Percentiles rank a stretch among this genome's conserved stretches.
Conservation (phyloP, 1,284 basidiomycete genomes). For the Leccinum pallidistipes region DNA sequence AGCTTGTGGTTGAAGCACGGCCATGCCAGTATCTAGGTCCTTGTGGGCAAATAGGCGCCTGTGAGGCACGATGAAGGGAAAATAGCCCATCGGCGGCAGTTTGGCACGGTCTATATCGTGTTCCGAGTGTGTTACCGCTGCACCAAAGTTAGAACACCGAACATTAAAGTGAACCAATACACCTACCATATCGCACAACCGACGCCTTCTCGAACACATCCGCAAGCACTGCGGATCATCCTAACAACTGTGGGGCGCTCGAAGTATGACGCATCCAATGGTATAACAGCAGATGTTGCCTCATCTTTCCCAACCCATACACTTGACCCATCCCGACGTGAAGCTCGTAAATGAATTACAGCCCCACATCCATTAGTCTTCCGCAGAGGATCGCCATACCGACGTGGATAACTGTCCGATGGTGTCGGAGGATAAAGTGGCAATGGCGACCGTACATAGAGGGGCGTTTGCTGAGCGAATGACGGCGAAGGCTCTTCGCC, state of each 20-base stretch:
- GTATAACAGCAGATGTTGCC: conserved; percentile 49
- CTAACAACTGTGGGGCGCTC: conserved; percentile 46
- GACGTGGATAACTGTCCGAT: conserved; percentile 17
- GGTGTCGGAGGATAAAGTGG: conserved; percentile 38
- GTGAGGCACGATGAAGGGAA: conserved; percentile 28
- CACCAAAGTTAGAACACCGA: conserved; percentile 7
- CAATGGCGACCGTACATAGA: conserved; percentile 39
- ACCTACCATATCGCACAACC: conserved; percentile 62
- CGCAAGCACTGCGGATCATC: conserved; percentile 55
- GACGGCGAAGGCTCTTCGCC: conserved; percentile 27
- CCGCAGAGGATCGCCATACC: conserved; percentile 7
- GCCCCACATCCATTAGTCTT: conserved; percentile 59
- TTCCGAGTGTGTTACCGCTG: conserved; percentile 65
- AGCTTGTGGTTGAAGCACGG: conserved; percentile 18
- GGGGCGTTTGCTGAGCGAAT: conserved; percentile 6
- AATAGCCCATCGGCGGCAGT: conserved; percentile 53
- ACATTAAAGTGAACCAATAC: conserved; percentile 2
- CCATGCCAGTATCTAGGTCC: conserved; percentile 48
- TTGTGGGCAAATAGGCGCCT: conserved; percentile 39
- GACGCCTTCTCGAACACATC: conserved; percentile 62
- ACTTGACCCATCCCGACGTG: conserved; percentile 48
- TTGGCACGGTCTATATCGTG: conserved; percentile 58
- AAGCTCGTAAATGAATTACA: conserved; percentile 52
- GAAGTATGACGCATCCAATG: conserved; percentile 54
- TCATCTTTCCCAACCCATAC: conserved; percentile 57